These are phyloP conservation scores for Candida oleophila DNA, from an alignment of 805 yeast species.

Conservation along the genomic window DNA sequence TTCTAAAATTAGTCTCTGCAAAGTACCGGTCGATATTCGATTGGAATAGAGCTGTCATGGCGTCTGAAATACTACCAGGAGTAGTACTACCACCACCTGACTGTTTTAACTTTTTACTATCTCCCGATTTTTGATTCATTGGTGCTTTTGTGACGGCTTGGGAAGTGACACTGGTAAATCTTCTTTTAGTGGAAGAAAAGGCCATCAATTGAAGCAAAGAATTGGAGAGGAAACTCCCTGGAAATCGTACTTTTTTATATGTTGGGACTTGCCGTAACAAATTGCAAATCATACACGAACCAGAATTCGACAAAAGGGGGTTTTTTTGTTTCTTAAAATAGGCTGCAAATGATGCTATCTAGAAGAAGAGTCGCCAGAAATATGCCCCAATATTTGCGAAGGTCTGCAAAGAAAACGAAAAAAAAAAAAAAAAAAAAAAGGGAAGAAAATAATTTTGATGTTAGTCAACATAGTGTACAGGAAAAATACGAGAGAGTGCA, in stretches of 20 bases:
- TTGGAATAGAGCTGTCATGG: not conserved
- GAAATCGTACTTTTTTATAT: not conserved
- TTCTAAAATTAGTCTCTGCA: constrained; percentile 15
- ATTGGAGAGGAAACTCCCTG: not conserved
- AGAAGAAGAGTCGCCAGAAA: too few species aligned
- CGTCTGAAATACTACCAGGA: not conserved
- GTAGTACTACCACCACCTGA: not conserved
- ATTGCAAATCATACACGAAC: not conserved
- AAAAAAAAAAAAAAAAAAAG: too few species aligned
- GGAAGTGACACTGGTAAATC: not conserved
- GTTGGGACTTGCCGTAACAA: not conserved
- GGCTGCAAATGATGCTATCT: not conserved
- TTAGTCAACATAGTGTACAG: too few species aligned
- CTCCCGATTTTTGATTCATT: not conserved
- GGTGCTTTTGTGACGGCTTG: not conserved
- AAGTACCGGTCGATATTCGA: constrained; percentile 19
- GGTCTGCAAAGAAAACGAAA: too few species aligned
- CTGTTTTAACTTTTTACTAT: not conserved
- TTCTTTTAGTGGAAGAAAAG: not conserved
- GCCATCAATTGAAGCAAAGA: not conserved
- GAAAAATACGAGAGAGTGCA: too few species aligned
- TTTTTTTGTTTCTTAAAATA: too few species aligned
- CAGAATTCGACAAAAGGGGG: too few species aligned
- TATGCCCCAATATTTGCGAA: too few species aligned
- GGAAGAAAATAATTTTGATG: too few species aligned